Conservation (phyloP, 345 rosid species). For the Microthlaspi erraticum region DNA sequence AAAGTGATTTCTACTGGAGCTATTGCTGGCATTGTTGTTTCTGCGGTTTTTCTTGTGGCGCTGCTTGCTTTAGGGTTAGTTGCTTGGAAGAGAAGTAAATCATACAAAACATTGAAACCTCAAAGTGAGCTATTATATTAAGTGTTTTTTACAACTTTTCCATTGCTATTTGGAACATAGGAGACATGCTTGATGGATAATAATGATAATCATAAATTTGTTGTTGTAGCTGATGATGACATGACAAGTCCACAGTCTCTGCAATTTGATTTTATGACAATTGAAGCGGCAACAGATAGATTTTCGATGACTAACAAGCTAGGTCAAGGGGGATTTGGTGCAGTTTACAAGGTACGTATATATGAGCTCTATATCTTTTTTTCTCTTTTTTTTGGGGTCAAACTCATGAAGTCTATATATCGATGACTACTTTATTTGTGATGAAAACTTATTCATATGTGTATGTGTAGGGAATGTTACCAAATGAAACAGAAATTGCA, state of each 20-base stretch:
- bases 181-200: not conserved
- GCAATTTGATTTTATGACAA: slow-evolving; percentile 28
- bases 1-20: slow-evolving; percentile 10
- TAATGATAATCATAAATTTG: not conserved
- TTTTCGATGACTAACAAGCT: slow-evolving; percentile 23
- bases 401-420: too few species aligned
- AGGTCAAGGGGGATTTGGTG: slow-evolving; percentile 38
- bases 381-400: too few species aligned
- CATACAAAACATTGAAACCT: not conserved
- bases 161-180: not conserved
- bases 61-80: slow-evolving; percentile 6
- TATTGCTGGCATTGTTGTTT: slow-evolving; percentile 16
- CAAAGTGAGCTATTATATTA: slow-evolving; percentile 7
- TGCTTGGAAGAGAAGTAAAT: slow-evolving; percentile 17
- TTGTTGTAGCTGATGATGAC: slow-evolving; percentile 26
- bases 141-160: not conserved
- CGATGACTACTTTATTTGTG: not conserved
- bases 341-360: slow-evolving; percentile 38
- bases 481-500: slow-evolving; percentile 44
- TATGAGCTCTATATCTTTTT: not conserved
- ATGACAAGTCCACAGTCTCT: slow-evolving; percentile 24
- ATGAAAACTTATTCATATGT: not conserved
- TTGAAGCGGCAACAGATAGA: slow-evolving; percentile 17
- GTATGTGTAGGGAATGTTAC: slow-evolving; percentile 17
- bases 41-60: not conserved